These are phyloP conservation scores for Cyclotella baltica DNA, from an alignment of 108 stramenopile species.

Conservation along the genomic window DNA sequence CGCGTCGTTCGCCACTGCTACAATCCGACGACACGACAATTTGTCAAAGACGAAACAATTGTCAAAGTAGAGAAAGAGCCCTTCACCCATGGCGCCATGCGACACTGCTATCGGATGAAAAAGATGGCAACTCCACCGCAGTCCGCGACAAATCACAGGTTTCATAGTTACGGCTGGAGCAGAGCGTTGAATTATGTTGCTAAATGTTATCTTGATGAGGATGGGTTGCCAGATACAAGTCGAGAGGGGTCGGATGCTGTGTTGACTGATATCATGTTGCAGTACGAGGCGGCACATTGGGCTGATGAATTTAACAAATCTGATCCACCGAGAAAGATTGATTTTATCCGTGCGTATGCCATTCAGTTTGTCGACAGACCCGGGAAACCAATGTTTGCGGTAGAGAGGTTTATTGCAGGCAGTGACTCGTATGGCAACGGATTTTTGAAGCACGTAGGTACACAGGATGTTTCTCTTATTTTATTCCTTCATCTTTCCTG, in stretches of 20 bases:
- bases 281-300: slow-evolving; percentile 84
- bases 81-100: slow-evolving; percentile 86
- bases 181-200: slow-evolving; percentile 78
- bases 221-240: slow-evolving; percentile 58
- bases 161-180: slow-evolving; percentile 81
- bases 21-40: slow-evolving; percentile 63
- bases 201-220: slow-evolving; percentile 64
- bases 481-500: no score
- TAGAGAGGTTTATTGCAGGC: slow-evolving; percentile 84
- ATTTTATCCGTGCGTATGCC: slow-evolving; percentile 81
- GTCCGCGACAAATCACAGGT: slow-evolving; percentile 73
- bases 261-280: slow-evolving; percentile 75
- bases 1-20: slow-evolving; percentile 76
- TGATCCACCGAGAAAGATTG: slow-evolving; percentile 75
- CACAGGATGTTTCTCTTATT: no score
- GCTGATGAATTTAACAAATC: slow-evolving; percentile 70
- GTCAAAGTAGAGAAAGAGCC: slow-evolving; percentile 74
- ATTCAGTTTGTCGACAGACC: slow-evolving; percentile 77
- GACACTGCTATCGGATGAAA: slow-evolving; percentile 84
- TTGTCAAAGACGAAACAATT: slow-evolving; percentile 68
- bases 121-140: slow-evolving; percentile 74
- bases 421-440: slow-evolving; percentile 73
- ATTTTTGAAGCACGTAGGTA: slow-evolving; percentile 86
- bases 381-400: slow-evolving; percentile 76
- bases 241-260: slow-evolving; percentile 68